A percentile compares a stretch with the other conserved stretches of the same genome.
phyloP scores from a whole-genome alignment of 768 basidiomycete species.

The Boletus fagicola region DNA sequence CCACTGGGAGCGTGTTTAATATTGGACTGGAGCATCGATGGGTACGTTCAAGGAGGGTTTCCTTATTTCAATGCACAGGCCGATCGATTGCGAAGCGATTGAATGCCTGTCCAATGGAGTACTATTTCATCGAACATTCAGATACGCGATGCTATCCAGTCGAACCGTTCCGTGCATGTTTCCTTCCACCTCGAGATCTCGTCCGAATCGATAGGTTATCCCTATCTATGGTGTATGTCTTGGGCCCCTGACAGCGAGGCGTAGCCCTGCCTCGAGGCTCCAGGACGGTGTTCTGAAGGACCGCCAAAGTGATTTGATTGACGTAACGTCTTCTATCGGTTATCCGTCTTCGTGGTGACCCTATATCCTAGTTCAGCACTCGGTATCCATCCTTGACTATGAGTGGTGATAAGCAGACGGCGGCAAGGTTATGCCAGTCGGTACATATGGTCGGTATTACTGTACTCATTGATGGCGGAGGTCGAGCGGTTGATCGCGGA shows the following conservation, averaged over 20 bases:
- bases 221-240: not conserved
- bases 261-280: constrained; percentile 16
- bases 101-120: not conserved
- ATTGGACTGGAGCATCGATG: not conserved
- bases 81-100: constrained; percentile 4
- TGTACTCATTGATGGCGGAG: not conserved
- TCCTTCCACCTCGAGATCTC: constrained; percentile 1
- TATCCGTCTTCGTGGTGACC: not conserved
- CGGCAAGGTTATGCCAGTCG: not conserved
- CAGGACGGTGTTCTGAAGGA: constrained; percentile 5
- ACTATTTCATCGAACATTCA: not conserved
- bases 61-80: not conserved
- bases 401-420: constrained; percentile 12
- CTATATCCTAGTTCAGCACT: not conserved
- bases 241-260: constrained; percentile 10
- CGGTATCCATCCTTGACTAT: not conserved
- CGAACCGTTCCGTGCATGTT: not conserved
- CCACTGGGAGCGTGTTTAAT: not conserved
- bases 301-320: not conserved
- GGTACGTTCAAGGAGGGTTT: not conserved
- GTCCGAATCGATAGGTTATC: constrained; percentile 3
- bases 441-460: not conserved
- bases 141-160: not conserved
- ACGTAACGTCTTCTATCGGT: constrained; percentile 16
- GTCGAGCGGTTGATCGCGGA: constrained; percentile 9